Percentiles rank a stretch among this genome's conserved stretches.
Evolutionary conservation across 2,329 filamentous ascomycete genomes (phyloP).

Genomic region (Magnaporthales sp.): DNA sequence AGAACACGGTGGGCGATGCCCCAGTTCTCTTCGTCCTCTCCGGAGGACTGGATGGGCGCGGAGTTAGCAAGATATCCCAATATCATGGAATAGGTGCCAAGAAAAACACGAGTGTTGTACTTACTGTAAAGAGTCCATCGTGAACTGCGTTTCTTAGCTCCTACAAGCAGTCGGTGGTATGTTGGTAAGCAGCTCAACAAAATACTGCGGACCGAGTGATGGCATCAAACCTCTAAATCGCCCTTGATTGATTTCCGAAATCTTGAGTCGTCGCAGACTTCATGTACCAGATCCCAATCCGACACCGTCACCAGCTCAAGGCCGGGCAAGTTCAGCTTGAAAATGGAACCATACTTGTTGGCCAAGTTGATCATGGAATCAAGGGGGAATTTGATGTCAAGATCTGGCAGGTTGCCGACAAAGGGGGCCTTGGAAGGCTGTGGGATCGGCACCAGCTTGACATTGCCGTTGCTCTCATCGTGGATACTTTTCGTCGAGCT

Average conservation of each 20-base stretch:
- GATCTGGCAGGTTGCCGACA: background rate
- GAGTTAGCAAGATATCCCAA: too few species aligned
- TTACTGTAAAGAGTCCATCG: slow-evolving; percentile 59
- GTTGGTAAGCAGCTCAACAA: background rate
- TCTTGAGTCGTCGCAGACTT: background rate
- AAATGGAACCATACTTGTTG: background rate
- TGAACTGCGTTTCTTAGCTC: slow-evolving; percentile 51
- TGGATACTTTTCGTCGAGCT: background rate
- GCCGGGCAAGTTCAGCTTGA: background rate
- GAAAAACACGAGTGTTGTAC: slow-evolving; percentile 7
- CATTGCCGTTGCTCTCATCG: background rate
- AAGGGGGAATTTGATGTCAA: background rate
- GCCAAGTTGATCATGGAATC: background rate
- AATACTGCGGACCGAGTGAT: background rate
- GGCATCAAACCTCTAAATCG: background rate
- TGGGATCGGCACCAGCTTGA: background rate
- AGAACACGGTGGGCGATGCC: background rate
- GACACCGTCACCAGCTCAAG: background rate
- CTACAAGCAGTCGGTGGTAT: slow-evolving; percentile 10
- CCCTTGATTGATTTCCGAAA: background rate
- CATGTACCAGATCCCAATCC: background rate
- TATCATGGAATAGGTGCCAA: too few species aligned
- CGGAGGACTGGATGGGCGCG: slow-evolving; percentile 20
- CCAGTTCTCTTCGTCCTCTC: slow-evolving; percentile 37
- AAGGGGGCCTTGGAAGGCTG: background rate